phyloP scores from a whole-genome alignment of 73 alveolate genomes.

The Symbiodinium pilosum region DNA sequence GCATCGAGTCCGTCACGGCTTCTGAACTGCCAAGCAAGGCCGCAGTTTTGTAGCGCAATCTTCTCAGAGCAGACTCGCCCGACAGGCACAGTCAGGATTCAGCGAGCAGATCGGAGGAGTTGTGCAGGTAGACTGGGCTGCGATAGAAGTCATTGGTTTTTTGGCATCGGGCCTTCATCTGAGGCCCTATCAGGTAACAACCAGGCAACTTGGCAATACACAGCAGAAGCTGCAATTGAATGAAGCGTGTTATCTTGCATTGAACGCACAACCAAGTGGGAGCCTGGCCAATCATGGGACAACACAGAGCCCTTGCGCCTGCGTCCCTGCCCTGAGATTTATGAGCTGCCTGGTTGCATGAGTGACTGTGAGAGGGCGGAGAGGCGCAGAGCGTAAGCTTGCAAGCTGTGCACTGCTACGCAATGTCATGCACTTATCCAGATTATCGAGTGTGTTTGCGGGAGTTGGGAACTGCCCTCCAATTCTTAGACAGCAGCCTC shows the following conservation, averaged over 20 bases:
- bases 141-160: neutral
- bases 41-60: neutral
- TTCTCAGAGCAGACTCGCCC: neutral
- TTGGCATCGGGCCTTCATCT: neutral
- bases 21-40: slow-evolving; percentile 74
- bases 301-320: slow-evolving; percentile 79
- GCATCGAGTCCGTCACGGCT: slow-evolving; percentile 72
- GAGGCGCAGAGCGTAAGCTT: neutral
- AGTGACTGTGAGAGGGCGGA: neutral
- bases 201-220: neutral
- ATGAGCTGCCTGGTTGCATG: slow-evolving; percentile 22
- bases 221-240: too few species aligned
- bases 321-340: slow-evolving; percentile 88
- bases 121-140: neutral
- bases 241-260: too few species aligned
- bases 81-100: slow-evolving; percentile 39
- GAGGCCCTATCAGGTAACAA: slow-evolving; percentile 51
- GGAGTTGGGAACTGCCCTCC: too few species aligned
- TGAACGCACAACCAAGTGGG: slow-evolving; percentile 37
- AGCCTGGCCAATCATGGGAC: slow-evolving; percentile 86
- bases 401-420: too few species aligned
- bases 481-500: too few species aligned
- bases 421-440: too few species aligned
- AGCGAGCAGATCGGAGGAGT: slow-evolving; percentile 82
- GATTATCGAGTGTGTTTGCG: too few species aligned